Percentiles rank a stretch among this genome's conserved stretches.
Conservation (phyloP, 169 alveolate species). For the Plasmodium cynomolgi region DNA sequence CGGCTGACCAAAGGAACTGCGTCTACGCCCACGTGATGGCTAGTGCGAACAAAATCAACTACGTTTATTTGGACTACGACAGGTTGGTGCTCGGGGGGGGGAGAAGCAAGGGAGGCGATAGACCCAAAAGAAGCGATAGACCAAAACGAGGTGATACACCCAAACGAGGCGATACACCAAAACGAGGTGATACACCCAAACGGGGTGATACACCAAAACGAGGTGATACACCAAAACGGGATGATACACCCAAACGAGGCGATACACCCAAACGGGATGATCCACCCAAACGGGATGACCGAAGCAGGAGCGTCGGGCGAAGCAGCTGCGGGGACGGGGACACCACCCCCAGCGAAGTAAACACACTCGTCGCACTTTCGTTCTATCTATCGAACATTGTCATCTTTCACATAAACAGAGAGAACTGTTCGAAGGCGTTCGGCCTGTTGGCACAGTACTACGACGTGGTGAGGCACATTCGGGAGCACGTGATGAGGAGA, state of each 20-base stretch:
- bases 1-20: not conserved
- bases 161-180: not conserved
- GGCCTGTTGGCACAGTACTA: slow-evolving; percentile 18
- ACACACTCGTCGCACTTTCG: slow-evolving; percentile 20
- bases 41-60: slow-evolving; percentile 21
- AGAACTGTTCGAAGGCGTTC: slow-evolving; percentile 22
- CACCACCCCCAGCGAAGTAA: not conserved
- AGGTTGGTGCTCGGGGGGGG: not conserved
- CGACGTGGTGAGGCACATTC: slow-evolving; percentile 23
- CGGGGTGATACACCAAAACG: not conserved
- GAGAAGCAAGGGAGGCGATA: not conserved
- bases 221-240: no score
- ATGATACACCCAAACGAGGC: not conserved
- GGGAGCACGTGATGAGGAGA: slow-evolving; percentile 10
- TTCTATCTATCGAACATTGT: slow-evolving; percentile 45
- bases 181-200: not conserved
- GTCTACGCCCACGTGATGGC: slow-evolving; percentile 29
- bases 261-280: no score
- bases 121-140: not conserved
- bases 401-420: slow-evolving; percentile 26
- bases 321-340: not conserved
- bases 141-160: not conserved
- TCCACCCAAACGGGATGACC: no score
- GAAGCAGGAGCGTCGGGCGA: not conserved
- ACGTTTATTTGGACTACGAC: slow-evolving; percentile 41